phyloP scores from a whole-genome alignment of 2,329 filamentous ascomycete genomes.

The Esteya vermicola region DNA sequence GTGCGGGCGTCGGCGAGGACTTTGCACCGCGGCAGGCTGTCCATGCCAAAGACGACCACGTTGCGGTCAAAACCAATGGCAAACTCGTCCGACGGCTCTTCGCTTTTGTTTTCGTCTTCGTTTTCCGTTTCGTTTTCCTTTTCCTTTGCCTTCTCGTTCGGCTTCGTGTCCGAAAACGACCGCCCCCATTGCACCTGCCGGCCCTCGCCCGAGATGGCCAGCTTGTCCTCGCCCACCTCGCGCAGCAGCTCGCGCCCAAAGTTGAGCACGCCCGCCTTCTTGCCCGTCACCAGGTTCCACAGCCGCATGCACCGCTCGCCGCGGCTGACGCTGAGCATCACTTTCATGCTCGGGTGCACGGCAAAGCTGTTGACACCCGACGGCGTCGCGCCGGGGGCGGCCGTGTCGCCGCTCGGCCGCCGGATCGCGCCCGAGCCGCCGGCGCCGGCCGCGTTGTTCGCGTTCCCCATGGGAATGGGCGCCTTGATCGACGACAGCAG shows the following conservation, averaged over 20 bases:
- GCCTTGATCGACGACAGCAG: conserved; percentile 79
- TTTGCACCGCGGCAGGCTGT: conserved; percentile 67
- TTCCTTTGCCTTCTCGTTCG: no score
- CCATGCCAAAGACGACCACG: conserved; percentile 72
- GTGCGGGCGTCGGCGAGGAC: conserved; percentile 53
- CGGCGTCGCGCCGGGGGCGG: conserved; percentile 63
- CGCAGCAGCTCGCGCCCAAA: conserved; percentile 62
- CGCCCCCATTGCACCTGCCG: conserved; percentile 59
- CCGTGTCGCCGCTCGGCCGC: conserved; percentile 80
- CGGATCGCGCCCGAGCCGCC: conserved; percentile 3
- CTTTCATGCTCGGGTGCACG: conserved; percentile 88
- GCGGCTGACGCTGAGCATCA: conserved; percentile 86
- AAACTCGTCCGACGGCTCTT: conserved; percentile 61
- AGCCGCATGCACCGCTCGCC: conserved; percentile 84
- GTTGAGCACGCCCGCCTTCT: conserved; percentile 84
- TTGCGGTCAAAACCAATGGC: conserved; percentile 82
- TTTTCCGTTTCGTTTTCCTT: background rate
- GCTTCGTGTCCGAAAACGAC: conserved; percentile 19
- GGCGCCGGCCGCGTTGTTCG: no score
- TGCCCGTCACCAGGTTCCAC: conserved; percentile 94
- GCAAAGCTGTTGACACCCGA: conserved; percentile 91
- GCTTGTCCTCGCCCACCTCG: conserved; percentile 57
- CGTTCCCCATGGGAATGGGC: conserved; percentile 73
- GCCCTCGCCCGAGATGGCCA: conserved; percentile 71
- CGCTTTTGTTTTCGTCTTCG: conserved; percentile 25